Conservation (phyloP, 306 rosid species). For the Prunus mongolica region DNA sequence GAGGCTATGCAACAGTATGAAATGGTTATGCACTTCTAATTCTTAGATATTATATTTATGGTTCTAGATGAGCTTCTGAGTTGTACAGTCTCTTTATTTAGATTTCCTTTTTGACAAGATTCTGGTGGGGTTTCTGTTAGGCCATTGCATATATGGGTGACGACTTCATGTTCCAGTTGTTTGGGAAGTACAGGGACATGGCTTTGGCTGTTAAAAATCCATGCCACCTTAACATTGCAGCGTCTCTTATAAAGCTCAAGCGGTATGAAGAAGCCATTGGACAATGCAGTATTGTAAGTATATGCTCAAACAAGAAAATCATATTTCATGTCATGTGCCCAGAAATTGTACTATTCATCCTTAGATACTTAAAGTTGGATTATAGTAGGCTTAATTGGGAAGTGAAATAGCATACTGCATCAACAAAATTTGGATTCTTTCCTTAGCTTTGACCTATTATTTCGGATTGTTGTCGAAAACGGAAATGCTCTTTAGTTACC, state of each 20-base stretch:
- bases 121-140: constrained; percentile 25
- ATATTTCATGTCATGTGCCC: background rate
- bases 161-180: constrained; percentile 95
- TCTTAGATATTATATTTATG: constrained; percentile 25
- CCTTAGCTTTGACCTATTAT: background rate
- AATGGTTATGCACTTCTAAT: constrained; percentile 65
- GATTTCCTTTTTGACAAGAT: constrained; percentile 10
- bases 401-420: background rate
- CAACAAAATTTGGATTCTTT: background rate
- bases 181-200: constrained; percentile 90
- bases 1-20: constrained; percentile 99
- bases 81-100: background rate
- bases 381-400: background rate
- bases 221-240: constrained; percentile 93
- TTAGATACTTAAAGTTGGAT: background rate
- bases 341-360: background rate
- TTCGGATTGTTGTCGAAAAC: background rate
- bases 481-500: background rate
- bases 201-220: constrained; percentile 93
- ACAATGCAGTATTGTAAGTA: constrained; percentile 77
- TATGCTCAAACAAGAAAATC: background rate
- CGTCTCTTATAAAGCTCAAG: constrained; percentile 80
- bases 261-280: constrained; percentile 85
- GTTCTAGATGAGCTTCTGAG: background rate
- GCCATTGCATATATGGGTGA: constrained; percentile 96